phyloP scores from a whole-genome alignment of 2,329 filamentous ascomycete genomes.

The Apiospora arundinis region DNA sequence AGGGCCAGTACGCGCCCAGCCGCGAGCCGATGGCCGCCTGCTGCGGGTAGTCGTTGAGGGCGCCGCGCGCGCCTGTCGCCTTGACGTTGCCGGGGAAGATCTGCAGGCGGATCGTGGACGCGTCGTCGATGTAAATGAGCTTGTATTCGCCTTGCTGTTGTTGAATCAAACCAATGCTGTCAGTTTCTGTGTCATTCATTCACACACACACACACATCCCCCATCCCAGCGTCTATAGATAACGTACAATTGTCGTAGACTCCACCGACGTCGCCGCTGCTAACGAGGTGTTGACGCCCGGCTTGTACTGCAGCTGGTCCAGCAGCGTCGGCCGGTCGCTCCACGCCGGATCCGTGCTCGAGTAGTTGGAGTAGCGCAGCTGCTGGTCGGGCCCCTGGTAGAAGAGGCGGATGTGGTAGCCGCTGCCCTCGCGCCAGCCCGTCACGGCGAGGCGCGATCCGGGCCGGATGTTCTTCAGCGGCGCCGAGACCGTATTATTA shows the following conservation, averaged over 20 bases:
- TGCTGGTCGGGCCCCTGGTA: constrained; percentile 26
- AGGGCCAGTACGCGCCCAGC: constrained; percentile 24
- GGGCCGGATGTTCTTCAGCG: constrained; percentile 15
- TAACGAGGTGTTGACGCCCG: constrained; percentile 13
- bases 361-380: constrained; percentile 17
- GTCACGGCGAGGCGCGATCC: constrained; percentile 19
- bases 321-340: background rate
- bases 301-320: constrained; percentile 3
- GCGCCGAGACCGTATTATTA: no score
- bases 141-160: constrained; percentile 9
- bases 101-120: constrained; percentile 12
- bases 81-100: background rate
- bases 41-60: constrained; percentile 17
- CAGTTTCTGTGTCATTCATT: no score
- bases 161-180: no score
- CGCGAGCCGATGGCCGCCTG: constrained; percentile 11
- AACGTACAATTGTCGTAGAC: background rate
- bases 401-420: constrained; percentile 20
- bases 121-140: constrained; percentile 17
- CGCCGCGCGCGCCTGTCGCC: background rate
- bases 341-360: constrained; percentile 20
- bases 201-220: no score
- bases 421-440: constrained; percentile 22
- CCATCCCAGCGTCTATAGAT: no score
- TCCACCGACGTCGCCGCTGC: constrained; percentile 21